Evolutionary conservation across 805 yeast genomes (phyloP).

Genomic region (Blastobotrys attinorum): DNA sequence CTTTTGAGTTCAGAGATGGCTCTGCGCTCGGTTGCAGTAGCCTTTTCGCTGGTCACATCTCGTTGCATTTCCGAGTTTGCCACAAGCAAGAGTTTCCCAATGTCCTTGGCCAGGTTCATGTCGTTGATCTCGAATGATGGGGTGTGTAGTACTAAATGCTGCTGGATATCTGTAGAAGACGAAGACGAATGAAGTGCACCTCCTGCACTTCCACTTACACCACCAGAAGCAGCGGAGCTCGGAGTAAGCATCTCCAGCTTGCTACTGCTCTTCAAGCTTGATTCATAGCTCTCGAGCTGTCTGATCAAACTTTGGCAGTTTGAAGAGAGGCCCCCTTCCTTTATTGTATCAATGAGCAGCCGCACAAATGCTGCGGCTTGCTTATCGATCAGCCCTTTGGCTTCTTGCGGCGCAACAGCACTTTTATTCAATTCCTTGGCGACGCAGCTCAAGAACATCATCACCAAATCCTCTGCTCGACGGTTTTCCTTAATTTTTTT

Average conservation of each 20-base stretch:
- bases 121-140: slow-evolving; percentile 51
- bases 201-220: too few relatives aligned
- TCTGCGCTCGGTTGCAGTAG: slow-evolving; percentile 30
- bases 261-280: slow-evolving; percentile 8
- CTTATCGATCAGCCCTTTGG: slow-evolving; percentile 18
- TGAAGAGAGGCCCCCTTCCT: slow-evolving; percentile 13
- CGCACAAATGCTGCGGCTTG: slow-evolving; percentile 26
- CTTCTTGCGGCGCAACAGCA: slow-evolving; percentile 33
- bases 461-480: slow-evolving; percentile 28
- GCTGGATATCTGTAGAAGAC: slow-evolving; percentile 2
- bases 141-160: slow-evolving; percentile 2
- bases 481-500: slow-evolving; percentile 30
- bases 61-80: slow-evolving; percentile 45
- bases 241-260: slow-evolving; percentile 8
- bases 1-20: slow-evolving; percentile 28
- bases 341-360: slow-evolving; percentile 20
- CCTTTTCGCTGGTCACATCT: slow-evolving; percentile 41
- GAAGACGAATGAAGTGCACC: neutral
- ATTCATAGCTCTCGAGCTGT: slow-evolving; percentile 19
- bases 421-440: slow-evolving; percentile 23
- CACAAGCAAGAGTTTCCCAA: slow-evolving; percentile 43
- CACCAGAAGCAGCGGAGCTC: neutral
- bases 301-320: slow-evolving; percentile 13
- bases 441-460: slow-evolving; percentile 27
- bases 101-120: slow-evolving; percentile 43